Evolutionary conservation across 1,284 basidiomycete genomes (phyloP).

Genomic region (Fomitiporia mediterranea): DNA sequence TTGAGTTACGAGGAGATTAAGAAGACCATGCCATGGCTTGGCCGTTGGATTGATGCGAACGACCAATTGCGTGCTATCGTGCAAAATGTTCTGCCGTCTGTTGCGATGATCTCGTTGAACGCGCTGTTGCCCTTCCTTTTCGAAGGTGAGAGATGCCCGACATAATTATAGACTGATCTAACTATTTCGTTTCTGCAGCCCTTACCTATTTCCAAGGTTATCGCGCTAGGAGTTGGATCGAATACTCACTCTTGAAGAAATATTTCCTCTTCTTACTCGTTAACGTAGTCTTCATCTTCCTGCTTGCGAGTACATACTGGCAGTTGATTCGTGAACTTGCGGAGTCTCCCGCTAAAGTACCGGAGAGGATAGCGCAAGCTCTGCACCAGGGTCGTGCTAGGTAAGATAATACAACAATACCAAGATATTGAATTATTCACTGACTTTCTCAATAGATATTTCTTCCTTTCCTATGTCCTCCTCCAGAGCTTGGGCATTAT

Average conservation of each 20-base stretch:
- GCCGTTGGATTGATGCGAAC: slow-evolving; percentile 71
- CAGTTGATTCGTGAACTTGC: slow-evolving; percentile 84
- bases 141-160: slow-evolving; percentile 55
- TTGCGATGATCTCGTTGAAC: slow-evolving; percentile 89
- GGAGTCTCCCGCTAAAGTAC: slow-evolving; percentile 82
- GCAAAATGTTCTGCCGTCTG: slow-evolving; percentile 87
- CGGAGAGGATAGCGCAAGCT: slow-evolving; percentile 82
- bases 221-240: slow-evolving; percentile 85
- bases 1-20: slow-evolving; percentile 92
- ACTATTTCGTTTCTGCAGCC: slow-evolving; percentile 38
- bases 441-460: slow-evolving; percentile 53
- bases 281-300: slow-evolving; percentile 95
- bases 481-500: slow-evolving; percentile 91
- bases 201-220: slow-evolving; percentile 88
- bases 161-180: slow-evolving; percentile 9
- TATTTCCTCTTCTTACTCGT: slow-evolving; percentile 92
- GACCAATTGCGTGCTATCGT: slow-evolving; percentile 81
- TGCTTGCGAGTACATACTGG: slow-evolving; percentile 87
- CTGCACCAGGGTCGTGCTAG: slow-evolving; percentile 71
- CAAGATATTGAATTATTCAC: slow-evolving; percentile 18
- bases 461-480: slow-evolving; percentile 95
- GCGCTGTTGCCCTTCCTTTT: slow-evolving; percentile 85
- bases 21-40: slow-evolving; percentile 83
- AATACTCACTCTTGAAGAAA: slow-evolving; percentile 91
- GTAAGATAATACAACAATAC: slow-evolving; percentile 30